Conservation (phyloP, 2,329 filamentous ascomycete species). For the Nigrospora osmanthi region DNA sequence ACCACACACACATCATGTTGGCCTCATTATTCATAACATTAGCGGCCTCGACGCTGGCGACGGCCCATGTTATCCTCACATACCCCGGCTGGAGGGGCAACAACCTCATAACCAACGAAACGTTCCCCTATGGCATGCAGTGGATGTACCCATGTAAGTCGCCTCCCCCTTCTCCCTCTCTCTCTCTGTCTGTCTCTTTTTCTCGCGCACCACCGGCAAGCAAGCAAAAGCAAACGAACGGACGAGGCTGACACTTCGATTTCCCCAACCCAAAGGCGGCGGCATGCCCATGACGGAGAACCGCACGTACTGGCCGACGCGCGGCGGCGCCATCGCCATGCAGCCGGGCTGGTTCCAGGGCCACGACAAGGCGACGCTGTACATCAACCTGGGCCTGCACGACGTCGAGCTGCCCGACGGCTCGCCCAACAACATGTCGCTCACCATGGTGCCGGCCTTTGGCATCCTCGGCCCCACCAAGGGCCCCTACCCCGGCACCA, state of each 20-base stretch:
- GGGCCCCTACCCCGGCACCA: slow-evolving; percentile 75
- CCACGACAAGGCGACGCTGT: slow-evolving; percentile 73
- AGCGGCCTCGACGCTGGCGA: slow-evolving; percentile 38
- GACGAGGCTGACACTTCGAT: slow-evolving; percentile 1
- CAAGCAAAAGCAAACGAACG: background rate
- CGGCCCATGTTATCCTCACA: slow-evolving; percentile 74
- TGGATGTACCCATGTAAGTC: slow-evolving; percentile 88
- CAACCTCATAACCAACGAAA: slow-evolving; percentile 72
- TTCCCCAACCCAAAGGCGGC: slow-evolving; percentile 53
- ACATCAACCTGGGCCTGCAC: slow-evolving; percentile 77
- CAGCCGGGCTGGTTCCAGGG: slow-evolving; percentile 97
- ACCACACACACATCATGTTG: slow-evolving; percentile 30
- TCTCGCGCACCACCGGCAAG: slow-evolving; percentile 8
- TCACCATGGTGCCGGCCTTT: slow-evolving; percentile 72
- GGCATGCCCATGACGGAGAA: slow-evolving; percentile 72
- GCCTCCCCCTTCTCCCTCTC: background rate
- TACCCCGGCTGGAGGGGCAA: slow-evolving; percentile 85
- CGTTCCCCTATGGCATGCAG: slow-evolving; percentile 84
- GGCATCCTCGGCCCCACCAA: slow-evolving; percentile 76
- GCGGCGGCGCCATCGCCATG: slow-evolving; percentile 78
- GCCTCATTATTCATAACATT: slow-evolving; percentile 35
- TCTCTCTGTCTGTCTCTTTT: background rate
- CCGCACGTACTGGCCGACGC: slow-evolving; percentile 85
- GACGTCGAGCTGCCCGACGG: slow-evolving; percentile 56
- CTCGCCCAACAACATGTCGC: slow-evolving; percentile 80